Conservation (phyloP, 345 rosid genomes). For the Citrus sinensis region DNA sequence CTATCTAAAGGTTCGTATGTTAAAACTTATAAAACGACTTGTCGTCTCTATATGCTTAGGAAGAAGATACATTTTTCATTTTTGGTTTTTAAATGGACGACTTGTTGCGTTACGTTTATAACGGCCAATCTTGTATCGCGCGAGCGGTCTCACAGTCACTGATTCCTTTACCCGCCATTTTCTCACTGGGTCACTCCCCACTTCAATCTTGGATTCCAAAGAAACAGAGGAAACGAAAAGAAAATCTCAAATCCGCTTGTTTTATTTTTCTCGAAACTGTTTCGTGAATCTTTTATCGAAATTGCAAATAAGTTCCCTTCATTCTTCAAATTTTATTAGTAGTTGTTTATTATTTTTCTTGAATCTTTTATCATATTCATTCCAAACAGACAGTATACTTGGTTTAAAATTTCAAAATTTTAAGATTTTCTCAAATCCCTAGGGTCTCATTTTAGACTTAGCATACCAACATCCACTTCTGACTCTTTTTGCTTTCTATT, state of each 20-base stretch:
- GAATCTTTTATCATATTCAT: not conserved
- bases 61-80: no score
- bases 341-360: not conserved
- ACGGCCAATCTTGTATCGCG: not conserved
- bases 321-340: not conserved
- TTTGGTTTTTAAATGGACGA: no score
- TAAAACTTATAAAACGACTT: no score
- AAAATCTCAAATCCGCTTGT: not conserved
- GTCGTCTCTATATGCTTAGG: no score
- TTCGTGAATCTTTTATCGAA: not conserved
- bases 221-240: not conserved
- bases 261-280: not conserved
- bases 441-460: not conserved
- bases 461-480: not conserved
- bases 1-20: no score
- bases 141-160: not conserved
- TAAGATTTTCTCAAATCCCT: slow-evolving; percentile 22
- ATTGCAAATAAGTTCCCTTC: not conserved
- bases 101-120: no score
- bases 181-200: not conserved
- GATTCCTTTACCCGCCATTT: slow-evolving; percentile 9
- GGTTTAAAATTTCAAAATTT: slow-evolving; percentile 3
- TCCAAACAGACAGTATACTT: not conserved
- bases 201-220: not conserved
- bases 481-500: not conserved